phyloP scores from a whole-genome alignment of 2,329 filamentous ascomycete species.

The Talaromyces sp. region DNA sequence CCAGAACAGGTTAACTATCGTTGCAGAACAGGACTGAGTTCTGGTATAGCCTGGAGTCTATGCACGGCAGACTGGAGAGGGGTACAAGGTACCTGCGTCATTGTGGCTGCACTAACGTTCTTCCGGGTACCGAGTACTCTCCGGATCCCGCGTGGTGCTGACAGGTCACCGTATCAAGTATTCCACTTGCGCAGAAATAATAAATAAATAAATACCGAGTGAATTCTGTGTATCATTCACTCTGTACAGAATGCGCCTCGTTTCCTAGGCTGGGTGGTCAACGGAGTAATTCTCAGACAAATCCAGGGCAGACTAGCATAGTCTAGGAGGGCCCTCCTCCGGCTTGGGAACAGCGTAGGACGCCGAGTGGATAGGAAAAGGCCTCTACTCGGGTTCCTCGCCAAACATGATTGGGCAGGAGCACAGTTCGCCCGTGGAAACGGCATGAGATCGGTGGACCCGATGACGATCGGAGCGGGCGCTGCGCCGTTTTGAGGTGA shows the following conservation, averaged over 20 bases:
- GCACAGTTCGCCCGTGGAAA: slow-evolving; percentile 28
- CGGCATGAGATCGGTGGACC: slow-evolving; percentile 34
- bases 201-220: not conserved
- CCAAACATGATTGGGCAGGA: slow-evolving; percentile 24
- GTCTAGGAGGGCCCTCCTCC: slow-evolving; percentile 1
- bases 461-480: slow-evolving; percentile 36
- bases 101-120: slow-evolving; percentile 14
- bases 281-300: not conserved
- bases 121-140: slow-evolving; percentile 20
- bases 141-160: too few relatives aligned
- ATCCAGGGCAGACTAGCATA: not conserved
- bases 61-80: slow-evolving; percentile 1
- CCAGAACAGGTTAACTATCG: slow-evolving; percentile 16
- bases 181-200: too few relatives aligned
- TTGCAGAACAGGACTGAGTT: slow-evolving; percentile 10
- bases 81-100: slow-evolving; percentile 26
- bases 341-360: slow-evolving; percentile 22
- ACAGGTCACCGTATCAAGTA: too few relatives aligned
- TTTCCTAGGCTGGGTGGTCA: too few relatives aligned
- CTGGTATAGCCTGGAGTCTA: slow-evolving; percentile 7
- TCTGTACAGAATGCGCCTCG: too few relatives aligned
- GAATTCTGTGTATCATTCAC: too few relatives aligned
- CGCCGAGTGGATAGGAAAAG: slow-evolving; percentile 30
- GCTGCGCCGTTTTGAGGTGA: slow-evolving; percentile 33
- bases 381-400: slow-evolving; percentile 1